phyloP scores from a whole-genome alignment of 2,329 filamentous ascomycete species.

The Phialemoniopsis sp. region DNA sequence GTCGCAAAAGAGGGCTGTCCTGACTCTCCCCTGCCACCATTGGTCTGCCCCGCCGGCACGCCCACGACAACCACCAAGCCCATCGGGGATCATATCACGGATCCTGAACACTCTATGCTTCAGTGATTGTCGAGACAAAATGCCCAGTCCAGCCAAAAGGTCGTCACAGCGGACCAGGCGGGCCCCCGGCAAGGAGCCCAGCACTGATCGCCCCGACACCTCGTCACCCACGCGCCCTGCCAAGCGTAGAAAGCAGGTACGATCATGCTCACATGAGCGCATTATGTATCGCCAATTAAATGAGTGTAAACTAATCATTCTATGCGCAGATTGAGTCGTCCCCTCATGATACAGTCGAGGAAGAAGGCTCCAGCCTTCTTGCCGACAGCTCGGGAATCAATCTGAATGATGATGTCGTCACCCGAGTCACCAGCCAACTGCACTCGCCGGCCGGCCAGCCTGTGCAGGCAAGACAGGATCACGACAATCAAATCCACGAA shows the following conservation, averaged over 20 bases:
- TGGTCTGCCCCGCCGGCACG: too few species aligned
- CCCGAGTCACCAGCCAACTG: constrained; percentile 50
- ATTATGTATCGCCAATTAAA: constrained; percentile 8
- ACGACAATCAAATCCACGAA: constrained; percentile 61
- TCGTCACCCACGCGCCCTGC: constrained; percentile 59
- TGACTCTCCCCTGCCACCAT: too few species aligned
- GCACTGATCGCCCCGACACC: constrained; percentile 28
- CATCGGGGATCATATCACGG: too few species aligned
- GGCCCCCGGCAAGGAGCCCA: constrained; percentile 23
- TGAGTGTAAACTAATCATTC: constrained; percentile 3
- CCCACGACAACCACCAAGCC: too few species aligned
- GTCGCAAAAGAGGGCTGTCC: too few species aligned
- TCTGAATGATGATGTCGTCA: constrained; percentile 48
- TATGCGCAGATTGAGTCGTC: constrained; percentile 31
- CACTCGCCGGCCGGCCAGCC: constrained; percentile 32
- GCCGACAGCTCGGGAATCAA: constrained; percentile 32
- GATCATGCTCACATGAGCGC: constrained; percentile 12
- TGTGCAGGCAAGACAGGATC: constrained; percentile 58
- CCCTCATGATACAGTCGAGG: constrained; percentile 38
- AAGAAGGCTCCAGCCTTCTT: constrained; percentile 36
- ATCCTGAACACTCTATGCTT: too few species aligned
- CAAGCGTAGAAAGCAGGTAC: constrained; percentile 61
- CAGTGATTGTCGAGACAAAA: constrained; percentile 3
- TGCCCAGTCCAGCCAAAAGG: constrained; percentile 24
- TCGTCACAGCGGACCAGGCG: constrained; percentile 20